Base-by-base conservation (phyloP, 768 basidiomycete species). In the Tricholoma flavovirens region DNA sequence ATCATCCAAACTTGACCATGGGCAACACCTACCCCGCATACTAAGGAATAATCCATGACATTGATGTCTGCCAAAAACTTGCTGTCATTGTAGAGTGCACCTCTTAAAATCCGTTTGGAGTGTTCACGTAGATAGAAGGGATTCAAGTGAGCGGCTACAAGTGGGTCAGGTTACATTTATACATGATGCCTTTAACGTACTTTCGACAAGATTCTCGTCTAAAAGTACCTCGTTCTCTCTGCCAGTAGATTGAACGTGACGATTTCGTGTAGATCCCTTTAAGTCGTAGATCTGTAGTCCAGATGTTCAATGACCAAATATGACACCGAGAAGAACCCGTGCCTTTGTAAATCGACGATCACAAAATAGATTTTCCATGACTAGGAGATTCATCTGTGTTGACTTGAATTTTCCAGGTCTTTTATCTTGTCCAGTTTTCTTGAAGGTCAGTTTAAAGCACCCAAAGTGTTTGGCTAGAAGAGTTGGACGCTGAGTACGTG, bases 321-420 rank as follows among this genome's bases (percentile, higher is more conserved):
- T 11, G n/a, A 17, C 24, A 9, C 3, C 21, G 19, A 33, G 12
- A 36, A 57, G 58, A 15, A 19, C 35, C n/a, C 59, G n/a, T 64
- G 91, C 93, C 79, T 88, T 92, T 3, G 88, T 85, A 64, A 98
- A 96, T 10, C 88, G 83, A 54, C 91, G 82, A 60, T 95, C 91
- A 69, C 97, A 95, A 67, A 98, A 97, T 9, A 96, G 75, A 64
- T 95, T 99, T 72, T 99, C 97, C 96, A 98, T 98, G 49, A 99
- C 91, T 35, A 98, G 74, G 19, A 99, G 76, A 64, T 97, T 97
- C 91, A 98, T 95, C 62, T 94, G 84, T 6, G 88, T 91, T 2
- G 86, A 82, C 66, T 91, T 92, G 5, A 84, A 81, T 71, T 78
- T 90, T 53, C 79, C 82, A 8, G 77, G 67, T 6, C 77, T 77